Evolutionary conservation across 345 rosid species (phyloP), one percentile per base, ranked within the genome.

Genomic region (Brassica rapa): DNA sequence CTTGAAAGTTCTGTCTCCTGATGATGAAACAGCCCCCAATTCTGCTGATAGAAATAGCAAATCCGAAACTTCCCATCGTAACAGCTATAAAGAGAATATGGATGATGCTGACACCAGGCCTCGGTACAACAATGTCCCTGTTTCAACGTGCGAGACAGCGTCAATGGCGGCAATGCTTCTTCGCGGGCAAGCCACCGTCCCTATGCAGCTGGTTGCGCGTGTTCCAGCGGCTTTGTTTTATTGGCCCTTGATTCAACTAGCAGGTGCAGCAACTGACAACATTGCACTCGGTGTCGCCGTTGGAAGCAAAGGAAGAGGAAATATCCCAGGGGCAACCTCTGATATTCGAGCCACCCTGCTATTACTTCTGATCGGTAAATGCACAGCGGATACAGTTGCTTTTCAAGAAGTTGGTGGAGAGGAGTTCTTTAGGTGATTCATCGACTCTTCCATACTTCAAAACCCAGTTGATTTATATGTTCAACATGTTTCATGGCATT

Each of bases 301-400:
- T 84, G 99, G 98, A 81, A 95, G 99, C 84, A 93, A 95, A 85
- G 99, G 99, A 82, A 90, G 93, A 82, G 99, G 99, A 78, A 93
- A 93, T 74, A 84, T 95, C 78, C 97, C 98, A 60, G 99, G 99
- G 74, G 92, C 97, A 59, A 93, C 93, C 72, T 90, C 99, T 19
- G 99, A 95, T 81, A 95, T 95, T 53, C 89, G 98, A 77, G 97
- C 98, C 74, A 86, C 98, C 59, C 87, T 95, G 78, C 83, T 95
- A 49, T 81, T 91, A 81, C 97, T 95, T 86, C 86, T 95, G 76
- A 88, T 93, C 5, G 98, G 99, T 76, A 95, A 93, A 88, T 95
- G 99, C 86, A 86, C 97, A 4, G 97, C 89, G 12, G 99, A 95
- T 84, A 86, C 94, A 73, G 68, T 84, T 71, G 97, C 97, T 60